Base-by-base conservation (phyloP, 108 stramenopile species). In the Epithemia pelagica region DNA sequence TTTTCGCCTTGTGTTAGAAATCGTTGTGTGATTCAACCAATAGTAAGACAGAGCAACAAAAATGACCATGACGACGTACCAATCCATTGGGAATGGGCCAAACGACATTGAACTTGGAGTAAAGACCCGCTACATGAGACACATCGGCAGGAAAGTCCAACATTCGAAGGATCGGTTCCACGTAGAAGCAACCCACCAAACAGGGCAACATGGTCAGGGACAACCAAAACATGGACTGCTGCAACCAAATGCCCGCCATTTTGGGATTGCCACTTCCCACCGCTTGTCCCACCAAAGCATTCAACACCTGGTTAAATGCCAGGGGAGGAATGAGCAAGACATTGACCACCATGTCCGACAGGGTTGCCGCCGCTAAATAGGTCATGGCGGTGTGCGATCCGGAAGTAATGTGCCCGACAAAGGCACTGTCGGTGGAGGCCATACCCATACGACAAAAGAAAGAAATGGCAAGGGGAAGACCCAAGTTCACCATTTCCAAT, bases 401-500 rank as follows among this genome's bases (percentile, higher is more conserved):
- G 1, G 76, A 61, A 0, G 53, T 63, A 31, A 66, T 28, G 0
- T 69, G 92, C 0, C 89, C 92, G 56, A 87, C 64, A 29, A 90
- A 59, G 20, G 87, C 82, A 0, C 85, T 81, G 62, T 91, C 90
- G 15, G 85, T 91, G 1, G 85, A 86, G 75, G 88, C 88, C 84
- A 91, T 91, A 30, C 89, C 89, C 32, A 79, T 77, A 63, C 81
- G 59, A 37, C 80, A 70, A 61, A 86, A 86, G 51, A 89, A 86
- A 0, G 88, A 85, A 30, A 79, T 46, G 1, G 78, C 88, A 1
- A 89, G 71, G 61, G 37, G 37, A 5, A 46, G 15, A 10, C 37
- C 37, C 37, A 46, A 46, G 15, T 46, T 8, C 28, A 62, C 56
- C 56, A 57, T 57, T 57, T 57, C 56, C 56, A 27, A 23, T 26